Percentiles rank a stretch among this genome's conserved stretches.
Conservation (phyloP, 2,329 filamentous ascomycete species). For the Phoma sp. region DNA sequence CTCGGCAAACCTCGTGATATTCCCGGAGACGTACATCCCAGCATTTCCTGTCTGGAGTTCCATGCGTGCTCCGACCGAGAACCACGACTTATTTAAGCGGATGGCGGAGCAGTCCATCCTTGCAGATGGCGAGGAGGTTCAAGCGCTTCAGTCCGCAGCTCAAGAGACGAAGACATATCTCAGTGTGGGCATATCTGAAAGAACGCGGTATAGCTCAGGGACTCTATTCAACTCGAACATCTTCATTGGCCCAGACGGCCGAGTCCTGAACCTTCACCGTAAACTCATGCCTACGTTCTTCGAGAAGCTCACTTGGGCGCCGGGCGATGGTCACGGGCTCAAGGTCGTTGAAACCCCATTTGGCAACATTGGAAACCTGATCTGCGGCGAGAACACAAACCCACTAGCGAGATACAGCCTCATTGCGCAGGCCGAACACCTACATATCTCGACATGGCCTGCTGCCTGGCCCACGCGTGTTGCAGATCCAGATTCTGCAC, state of each 20-base stretch:
- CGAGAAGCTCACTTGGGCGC: conserved; percentile 62
- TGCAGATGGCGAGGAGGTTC: conserved; percentile 55
- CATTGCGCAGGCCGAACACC: conserved; percentile 62
- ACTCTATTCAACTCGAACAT: conserved; percentile 61
- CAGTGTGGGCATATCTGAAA: conserved; percentile 60
- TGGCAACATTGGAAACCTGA: conserved; percentile 58
- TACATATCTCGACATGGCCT: conserved; percentile 64
- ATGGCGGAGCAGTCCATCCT: conserved; percentile 54
- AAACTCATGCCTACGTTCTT: conserved; percentile 64
- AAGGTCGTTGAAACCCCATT: conserved; percentile 53
- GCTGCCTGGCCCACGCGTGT: conserved; percentile 59
- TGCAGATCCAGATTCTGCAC: background rate
- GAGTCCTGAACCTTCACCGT: conserved; percentile 58
- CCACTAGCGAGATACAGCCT: conserved; percentile 59
- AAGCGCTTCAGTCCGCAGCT: conserved; percentile 39
- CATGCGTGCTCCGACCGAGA: conserved; percentile 55
- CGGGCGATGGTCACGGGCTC: conserved; percentile 60
- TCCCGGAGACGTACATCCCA: conserved; percentile 61
- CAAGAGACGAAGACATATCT: conserved; percentile 49
- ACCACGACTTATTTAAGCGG: conserved; percentile 57
- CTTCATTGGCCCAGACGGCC: conserved; percentile 53
- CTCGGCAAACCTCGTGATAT: conserved; percentile 58
- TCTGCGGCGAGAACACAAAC: conserved; percentile 66
- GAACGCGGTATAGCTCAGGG: conserved; percentile 50
- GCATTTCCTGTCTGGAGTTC: conserved; percentile 62